Conservation (phyloP, 805 yeast genomes). For the Blastobotrys terrestris region DNA sequence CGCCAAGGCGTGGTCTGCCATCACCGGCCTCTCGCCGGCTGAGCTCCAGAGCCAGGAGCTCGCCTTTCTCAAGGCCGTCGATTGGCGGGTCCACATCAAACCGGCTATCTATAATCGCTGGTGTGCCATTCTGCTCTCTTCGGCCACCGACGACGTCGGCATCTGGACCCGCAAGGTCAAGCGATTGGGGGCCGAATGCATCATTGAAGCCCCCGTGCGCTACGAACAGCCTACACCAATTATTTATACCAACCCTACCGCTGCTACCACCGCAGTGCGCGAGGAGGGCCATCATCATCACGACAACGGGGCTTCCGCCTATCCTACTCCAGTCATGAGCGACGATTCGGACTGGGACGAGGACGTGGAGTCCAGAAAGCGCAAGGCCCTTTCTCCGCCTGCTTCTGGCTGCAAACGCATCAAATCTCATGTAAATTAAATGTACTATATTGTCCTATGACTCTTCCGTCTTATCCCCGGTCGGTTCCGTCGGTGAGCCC, state of each 20-base stretch:
- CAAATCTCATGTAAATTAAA: neutral
- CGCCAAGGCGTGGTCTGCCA: slow-evolving; percentile 65
- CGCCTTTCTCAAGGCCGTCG: slow-evolving; percentile 44
- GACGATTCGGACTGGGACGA: slow-evolving; percentile 1
- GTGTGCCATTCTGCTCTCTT: slow-evolving; percentile 25
- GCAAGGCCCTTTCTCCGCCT: neutral
- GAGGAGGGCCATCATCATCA: neutral
- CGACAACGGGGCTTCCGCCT: neutral
- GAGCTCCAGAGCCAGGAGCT: slow-evolving; percentile 52
- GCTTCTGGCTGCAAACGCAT: neutral
- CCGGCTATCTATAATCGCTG: slow-evolving; percentile 41
- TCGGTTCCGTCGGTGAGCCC: neutral
- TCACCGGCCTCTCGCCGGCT: slow-evolving; percentile 53
- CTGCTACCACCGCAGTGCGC: neutral
- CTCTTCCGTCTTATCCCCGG: neutral
- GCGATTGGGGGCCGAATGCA: slow-evolving; percentile 1
- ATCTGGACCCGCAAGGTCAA: slow-evolving; percentile 2
- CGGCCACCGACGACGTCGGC: slow-evolving; percentile 4
- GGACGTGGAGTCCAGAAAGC: neutral
- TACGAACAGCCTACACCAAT: neutral
- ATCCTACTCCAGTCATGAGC: slow-evolving; percentile 1
- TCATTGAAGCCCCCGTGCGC: neutral
- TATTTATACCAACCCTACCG: neutral
- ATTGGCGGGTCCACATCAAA: slow-evolving; percentile 53
- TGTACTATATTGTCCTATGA: neutral